phyloP scores from a whole-genome alignment of 768 basidiomycete species.

The Crassisporium funariophilum region DNA sequence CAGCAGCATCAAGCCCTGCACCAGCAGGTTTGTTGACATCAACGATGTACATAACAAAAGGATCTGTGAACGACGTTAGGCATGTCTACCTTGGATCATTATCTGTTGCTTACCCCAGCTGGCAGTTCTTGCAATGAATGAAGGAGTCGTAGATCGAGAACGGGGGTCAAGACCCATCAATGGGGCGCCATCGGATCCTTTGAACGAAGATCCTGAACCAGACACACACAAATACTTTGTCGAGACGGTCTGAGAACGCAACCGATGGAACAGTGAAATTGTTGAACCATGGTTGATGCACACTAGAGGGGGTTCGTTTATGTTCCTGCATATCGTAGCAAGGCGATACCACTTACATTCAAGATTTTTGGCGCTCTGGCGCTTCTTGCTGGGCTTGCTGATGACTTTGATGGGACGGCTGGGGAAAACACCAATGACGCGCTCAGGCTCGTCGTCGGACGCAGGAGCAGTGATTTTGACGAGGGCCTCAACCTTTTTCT shows the following conservation, averaged over 20 bases:
- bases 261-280: conserved; percentile 93
- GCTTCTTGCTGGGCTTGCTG: conserved; percentile 97
- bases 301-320: conserved; percentile 47
- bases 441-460: conserved; percentile 79
- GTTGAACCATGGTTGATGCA: conserved; percentile 96
- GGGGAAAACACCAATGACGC: conserved; percentile 86
- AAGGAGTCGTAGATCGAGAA: conserved; percentile 71
- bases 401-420: conserved; percentile 98
- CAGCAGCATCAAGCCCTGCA: conserved; percentile 73
- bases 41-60: conserved; percentile 97
- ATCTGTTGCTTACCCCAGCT: conserved; percentile 71
- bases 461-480: conserved; percentile 85
- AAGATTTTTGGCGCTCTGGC: conserved; percentile 90
- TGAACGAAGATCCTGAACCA: conserved; percentile 90
- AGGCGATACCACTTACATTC: conserved; percentile 64
- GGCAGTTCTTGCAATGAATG: conserved; percentile 86
- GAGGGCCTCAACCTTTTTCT: conserved; percentile 92
- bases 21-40: conserved; percentile 85
- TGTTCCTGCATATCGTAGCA: conserved; percentile 9
- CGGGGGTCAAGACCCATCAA: conserved; percentile 80
- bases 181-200: conserved; percentile 89
- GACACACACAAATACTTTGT: conserved; percentile 96
- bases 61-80: conserved; percentile 50
- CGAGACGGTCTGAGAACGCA: conserved; percentile 92
- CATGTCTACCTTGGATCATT: conserved; percentile 3